Percentiles rank a stretch among this genome's conserved stretches.
These are phyloP conservation scores for Prunus salicina DNA, from an alignment of 306 rosid genomes.

Conservation along the genomic window DNA sequence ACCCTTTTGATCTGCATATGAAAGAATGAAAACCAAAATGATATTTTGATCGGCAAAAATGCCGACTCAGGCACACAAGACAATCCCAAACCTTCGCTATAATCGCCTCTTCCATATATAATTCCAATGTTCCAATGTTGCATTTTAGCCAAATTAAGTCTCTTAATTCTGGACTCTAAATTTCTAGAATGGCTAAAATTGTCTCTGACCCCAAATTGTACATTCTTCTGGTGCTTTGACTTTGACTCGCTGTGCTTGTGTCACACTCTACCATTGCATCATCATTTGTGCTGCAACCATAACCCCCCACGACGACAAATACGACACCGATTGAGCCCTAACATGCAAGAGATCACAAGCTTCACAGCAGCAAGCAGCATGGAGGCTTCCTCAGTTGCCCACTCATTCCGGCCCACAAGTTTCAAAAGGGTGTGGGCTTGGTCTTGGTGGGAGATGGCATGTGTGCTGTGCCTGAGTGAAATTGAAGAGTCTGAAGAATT, in stretches of 20 bases:
- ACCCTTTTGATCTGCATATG: background rate
- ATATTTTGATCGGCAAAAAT: background rate
- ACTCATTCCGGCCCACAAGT: conserved; percentile 47
- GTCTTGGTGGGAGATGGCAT: conserved; percentile 17
- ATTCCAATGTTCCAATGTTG: background rate
- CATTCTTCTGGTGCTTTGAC: conserved; percentile 38
- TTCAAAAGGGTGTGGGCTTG: conserved; percentile 5
- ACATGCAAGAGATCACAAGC: background rate
- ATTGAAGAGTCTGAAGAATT: conserved; percentile 65
- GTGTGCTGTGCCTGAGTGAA: conserved; percentile 57
- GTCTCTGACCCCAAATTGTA: conserved; percentile 5
- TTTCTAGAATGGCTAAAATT: conserved; percentile 9
- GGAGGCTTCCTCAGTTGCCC: conserved; percentile 10
- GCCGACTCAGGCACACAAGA: background rate
- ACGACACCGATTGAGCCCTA: background rate
- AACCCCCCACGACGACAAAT: background rate
- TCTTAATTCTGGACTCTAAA: background rate
- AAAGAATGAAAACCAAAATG: background rate
- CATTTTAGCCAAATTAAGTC: background rate
- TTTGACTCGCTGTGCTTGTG: conserved; percentile 43
- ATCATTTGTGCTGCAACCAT: conserved; percentile 32
- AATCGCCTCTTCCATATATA: background rate
- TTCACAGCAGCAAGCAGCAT: background rate
- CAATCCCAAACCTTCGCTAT: background rate
- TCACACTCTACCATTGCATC: conserved; percentile 46